Percentiles rank a stretch among this genome's conserved stretches.
Conservation (phyloP, 2,329 filamentous ascomycete species). For the Fusarium penzigii region DNA sequence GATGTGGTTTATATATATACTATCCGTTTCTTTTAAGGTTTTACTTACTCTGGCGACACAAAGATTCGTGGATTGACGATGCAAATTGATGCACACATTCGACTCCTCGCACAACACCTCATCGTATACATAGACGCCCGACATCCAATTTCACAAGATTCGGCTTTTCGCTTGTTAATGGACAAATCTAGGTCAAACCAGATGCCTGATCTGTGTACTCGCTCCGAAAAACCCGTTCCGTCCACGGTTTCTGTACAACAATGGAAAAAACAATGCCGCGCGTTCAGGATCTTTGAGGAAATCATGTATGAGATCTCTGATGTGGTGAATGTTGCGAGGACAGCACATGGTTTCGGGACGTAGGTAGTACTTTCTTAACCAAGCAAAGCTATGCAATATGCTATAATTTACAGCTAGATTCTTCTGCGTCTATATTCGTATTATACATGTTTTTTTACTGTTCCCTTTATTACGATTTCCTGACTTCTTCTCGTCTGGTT, state of each 20-base stretch:
- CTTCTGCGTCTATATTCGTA: neutral
- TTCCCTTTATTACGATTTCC: slow-evolving; percentile 10
- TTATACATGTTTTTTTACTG: neutral
- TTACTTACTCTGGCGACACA: no score
- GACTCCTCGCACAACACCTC: no score
- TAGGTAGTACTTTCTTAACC: slow-evolving; percentile 4
- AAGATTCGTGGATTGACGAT: no score
- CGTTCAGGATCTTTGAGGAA: neutral
- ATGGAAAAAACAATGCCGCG: neutral
- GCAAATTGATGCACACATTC: no score
- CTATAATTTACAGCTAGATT: slow-evolving; percentile 1
- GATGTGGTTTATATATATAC: no score
- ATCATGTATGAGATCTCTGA: neutral
- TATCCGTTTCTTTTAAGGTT: no score
- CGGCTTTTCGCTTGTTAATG: no score
- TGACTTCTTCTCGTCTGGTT: slow-evolving; percentile 14
- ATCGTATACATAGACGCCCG: no score
- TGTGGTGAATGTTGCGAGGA: neutral
- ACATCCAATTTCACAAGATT: no score
- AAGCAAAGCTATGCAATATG: slow-evolving; percentile 7
- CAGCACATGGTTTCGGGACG: neutral
- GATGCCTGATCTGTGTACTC: no score
- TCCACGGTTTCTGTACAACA: neutral
- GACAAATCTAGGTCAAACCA: no score
- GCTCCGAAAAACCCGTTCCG: neutral